Conservation (phyloP, 805 yeast species). For the Spathaspora arborariae region DNA sequence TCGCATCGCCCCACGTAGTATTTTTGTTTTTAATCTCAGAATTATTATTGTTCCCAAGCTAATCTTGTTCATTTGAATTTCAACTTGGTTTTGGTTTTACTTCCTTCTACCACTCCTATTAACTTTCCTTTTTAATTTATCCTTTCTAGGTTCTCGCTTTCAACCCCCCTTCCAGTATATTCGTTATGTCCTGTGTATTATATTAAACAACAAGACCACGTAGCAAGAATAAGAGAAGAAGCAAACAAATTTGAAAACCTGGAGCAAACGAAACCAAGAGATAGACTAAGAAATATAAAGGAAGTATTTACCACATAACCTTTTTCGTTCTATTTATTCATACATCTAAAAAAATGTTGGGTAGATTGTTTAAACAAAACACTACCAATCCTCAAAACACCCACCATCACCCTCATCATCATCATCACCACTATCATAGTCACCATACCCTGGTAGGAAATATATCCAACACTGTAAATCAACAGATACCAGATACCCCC, state of each 20-base stretch:
- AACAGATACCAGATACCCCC: background rate
- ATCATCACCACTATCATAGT: slow-evolving; percentile 2
- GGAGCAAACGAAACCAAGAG: background rate
- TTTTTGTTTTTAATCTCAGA: background rate
- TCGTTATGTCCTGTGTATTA: background rate
- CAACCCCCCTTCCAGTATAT: background rate
- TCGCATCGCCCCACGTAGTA: background rate
- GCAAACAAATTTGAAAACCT: background rate
- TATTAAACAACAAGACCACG: background rate
- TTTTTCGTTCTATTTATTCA: background rate
- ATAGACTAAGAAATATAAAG: background rate
- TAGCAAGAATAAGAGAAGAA: background rate
- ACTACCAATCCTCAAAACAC: slow-evolving; percentile 1
- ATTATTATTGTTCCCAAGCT: background rate
- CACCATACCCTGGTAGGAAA: background rate
- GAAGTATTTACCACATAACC: background rate
- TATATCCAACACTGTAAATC: background rate
- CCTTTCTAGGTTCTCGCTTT: too few species aligned
- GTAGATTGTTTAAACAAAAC: slow-evolving; percentile 33
- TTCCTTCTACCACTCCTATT: background rate
- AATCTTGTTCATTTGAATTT: background rate
- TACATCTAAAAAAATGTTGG: slow-evolving; percentile 23
- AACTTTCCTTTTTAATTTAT: too few species aligned
- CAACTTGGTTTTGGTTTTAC: background rate
- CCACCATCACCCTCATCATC: slow-evolving; percentile 5